A percentile compares a stretch with the other conserved stretches of the same genome.
Conservation (phyloP, 2,329 filamentous ascomycete species). For the Aureobasidium sp. region DNA sequence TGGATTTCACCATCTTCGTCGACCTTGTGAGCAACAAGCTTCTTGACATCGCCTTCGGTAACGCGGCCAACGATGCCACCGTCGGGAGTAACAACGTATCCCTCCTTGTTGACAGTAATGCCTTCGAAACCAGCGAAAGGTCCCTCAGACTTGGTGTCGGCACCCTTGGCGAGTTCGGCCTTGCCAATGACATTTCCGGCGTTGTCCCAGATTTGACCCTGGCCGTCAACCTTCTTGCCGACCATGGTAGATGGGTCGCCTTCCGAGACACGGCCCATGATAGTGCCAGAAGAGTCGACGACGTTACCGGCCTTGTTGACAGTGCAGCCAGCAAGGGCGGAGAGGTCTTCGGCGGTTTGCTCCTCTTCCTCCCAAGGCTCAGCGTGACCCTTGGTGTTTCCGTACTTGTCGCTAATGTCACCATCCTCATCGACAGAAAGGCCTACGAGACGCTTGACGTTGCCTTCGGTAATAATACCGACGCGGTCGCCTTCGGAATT, state of each 20-base stretch:
- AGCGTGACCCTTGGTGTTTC: slow-evolving; percentile 51
- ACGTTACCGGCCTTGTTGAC: slow-evolving; percentile 57
- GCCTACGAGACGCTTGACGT: slow-evolving; percentile 62
- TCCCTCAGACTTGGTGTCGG: slow-evolving; percentile 43
- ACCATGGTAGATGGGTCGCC: slow-evolving; percentile 48
- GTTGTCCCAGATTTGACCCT: slow-evolving; percentile 57
- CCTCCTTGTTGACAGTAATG: slow-evolving; percentile 49
- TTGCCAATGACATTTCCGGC: slow-evolving; percentile 52
- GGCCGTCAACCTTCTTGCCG: slow-evolving; percentile 53
- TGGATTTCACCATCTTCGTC: slow-evolving; percentile 45
- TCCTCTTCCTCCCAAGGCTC: slow-evolving; percentile 47
- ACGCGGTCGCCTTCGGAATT: slow-evolving; percentile 71
- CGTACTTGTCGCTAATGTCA: slow-evolving; percentile 70
- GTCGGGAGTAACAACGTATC: slow-evolving; percentile 40
- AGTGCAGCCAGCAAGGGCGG: slow-evolving; percentile 50
- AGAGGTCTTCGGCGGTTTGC: slow-evolving; percentile 44
- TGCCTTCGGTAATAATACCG: slow-evolving; percentile 61
- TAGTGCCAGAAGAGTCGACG: slow-evolving; percentile 49
- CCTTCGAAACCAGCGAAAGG: slow-evolving; percentile 52
- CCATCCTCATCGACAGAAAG: slow-evolving; percentile 72
- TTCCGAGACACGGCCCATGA: slow-evolving; percentile 49
- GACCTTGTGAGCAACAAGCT: slow-evolving; percentile 41
- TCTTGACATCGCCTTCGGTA: slow-evolving; percentile 43
- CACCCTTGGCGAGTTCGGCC: slow-evolving; percentile 48
- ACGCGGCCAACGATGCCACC: slow-evolving; percentile 42